Base-by-base conservation (phyloP, 768 basidiomycete genomes). In the Rubroboletus pulcherrimus region DNA sequence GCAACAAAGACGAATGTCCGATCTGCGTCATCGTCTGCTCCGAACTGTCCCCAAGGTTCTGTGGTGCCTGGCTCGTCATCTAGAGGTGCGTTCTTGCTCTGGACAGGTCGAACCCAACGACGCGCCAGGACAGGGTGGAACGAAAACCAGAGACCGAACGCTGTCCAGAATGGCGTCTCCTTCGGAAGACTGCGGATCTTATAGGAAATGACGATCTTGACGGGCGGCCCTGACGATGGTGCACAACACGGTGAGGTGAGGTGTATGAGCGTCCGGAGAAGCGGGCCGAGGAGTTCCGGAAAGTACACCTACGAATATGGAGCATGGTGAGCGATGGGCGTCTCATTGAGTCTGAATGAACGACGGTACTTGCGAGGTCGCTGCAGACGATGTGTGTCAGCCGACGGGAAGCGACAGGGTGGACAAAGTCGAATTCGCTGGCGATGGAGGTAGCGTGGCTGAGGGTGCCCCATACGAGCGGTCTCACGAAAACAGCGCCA, bases 311-410 rank as follows among this genome's bases (percentile, higher is more conserved):
- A 60, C 9, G 54, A 30, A 48, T 33, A 53, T 45, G 24, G n/a
- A 47, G 48, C 30, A 10, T n/a, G 41, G 34, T 34, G 31, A 55
- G 19, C 19, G 10, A 34, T 7, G 34, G 2, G 30, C 4, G 5
- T n/a, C 17, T 11, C 19, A 35, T 15, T 15, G 26, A 51, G 11
- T 52, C n/a, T 31, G 37, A 39, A 19, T 7, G 39, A 60, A 30
- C 19, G 33, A 19, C 37, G 38, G 26, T 39, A 78, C 84, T 66
- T 73, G 91, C 91, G 52, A 94, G 78, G 71, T 93, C 91, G 66
- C 92, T 93, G 70, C 91, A 90, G 21, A 93, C 68, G 43, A 94
- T 79, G 64, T 91, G 88, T 1, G 85, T 86, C 50, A 82, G 63
- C 31, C 40, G 57, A 42, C 46, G 52, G 33, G 12, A 49, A 34